Conservation (phyloP, 805 yeast genomes). For the Hyphopichia homilentoma region DNA sequence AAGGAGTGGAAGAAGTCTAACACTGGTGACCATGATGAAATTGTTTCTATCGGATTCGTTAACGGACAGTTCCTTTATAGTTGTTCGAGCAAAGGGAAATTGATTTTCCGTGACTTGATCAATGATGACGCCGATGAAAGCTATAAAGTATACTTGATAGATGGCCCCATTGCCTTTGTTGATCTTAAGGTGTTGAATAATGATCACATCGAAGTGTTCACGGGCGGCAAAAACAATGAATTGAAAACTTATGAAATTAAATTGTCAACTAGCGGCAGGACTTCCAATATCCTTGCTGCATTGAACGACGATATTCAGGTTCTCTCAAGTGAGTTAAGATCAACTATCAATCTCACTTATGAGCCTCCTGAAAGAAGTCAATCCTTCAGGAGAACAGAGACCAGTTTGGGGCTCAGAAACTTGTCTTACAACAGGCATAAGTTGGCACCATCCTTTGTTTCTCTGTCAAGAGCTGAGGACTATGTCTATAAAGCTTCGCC, state of each 20-base stretch:
- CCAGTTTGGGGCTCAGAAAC: constrained; percentile 2
- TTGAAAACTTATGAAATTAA: constrained; percentile 22
- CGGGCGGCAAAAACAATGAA: constrained; percentile 26
- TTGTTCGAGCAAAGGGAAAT: constrained; percentile 31
- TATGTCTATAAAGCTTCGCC: constrained; percentile 7
- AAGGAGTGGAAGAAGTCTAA: constrained; percentile 33
- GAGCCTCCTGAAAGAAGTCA: constrained; percentile 2
- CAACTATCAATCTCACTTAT: constrained; percentile 2
- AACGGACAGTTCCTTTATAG: constrained; percentile 26
- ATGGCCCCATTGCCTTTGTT: constrained; percentile 21
- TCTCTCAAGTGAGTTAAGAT: constrained; percentile 1
- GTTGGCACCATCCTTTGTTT: constrained; percentile 12
- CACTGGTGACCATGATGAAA: constrained; percentile 14
- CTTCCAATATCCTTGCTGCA: not conserved
- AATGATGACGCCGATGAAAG: constrained; percentile 32
- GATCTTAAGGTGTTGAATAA: constrained; percentile 9
- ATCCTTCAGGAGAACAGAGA: constrained; percentile 4
- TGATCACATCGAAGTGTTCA: constrained; percentile 13
- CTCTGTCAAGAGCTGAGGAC: constrained; percentile 7
- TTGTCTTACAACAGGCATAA: not conserved
- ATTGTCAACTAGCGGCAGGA: constrained; percentile 2
- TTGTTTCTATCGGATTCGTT: constrained; percentile 23
- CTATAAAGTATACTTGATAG: constrained; percentile 20
- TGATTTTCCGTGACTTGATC: constrained; percentile 31
- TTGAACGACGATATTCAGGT: constrained; percentile 1